phyloP scores from a whole-genome alignment of 768 basidiomycete genomes.

The Lentinula sp. region DNA sequence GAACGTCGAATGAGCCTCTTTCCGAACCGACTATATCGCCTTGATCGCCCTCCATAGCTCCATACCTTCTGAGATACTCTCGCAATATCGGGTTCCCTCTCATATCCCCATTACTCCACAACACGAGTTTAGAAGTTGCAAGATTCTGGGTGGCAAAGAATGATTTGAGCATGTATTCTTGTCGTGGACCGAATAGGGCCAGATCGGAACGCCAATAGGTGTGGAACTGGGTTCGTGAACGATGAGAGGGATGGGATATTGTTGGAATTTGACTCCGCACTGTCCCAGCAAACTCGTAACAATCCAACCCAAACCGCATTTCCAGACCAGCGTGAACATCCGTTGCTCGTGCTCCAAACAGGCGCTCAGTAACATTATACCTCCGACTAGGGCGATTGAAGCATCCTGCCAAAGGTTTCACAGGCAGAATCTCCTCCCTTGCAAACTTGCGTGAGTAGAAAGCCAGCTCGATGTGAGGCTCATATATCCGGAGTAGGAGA shows the following conservation, averaged over 20 bases:
- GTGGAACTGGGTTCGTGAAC: slow-evolving; percentile 63
- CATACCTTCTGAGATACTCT: slow-evolving; percentile 55
- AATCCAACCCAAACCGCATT: slow-evolving; percentile 78
- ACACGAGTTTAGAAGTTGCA: slow-evolving; percentile 53
- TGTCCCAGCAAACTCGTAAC: slow-evolving; percentile 89
- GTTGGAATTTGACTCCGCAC: slow-evolving; percentile 34
- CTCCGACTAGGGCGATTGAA: slow-evolving; percentile 59
- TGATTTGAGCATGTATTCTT: slow-evolving; percentile 88
- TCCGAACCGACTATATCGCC: neutral
- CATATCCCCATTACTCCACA: slow-evolving; percentile 92
- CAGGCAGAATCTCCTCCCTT: slow-evolving; percentile 57
- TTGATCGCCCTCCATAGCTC: slow-evolving; percentile 26
- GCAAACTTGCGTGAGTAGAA: slow-evolving; percentile 79
- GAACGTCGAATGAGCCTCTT: slow-evolving; percentile 51
- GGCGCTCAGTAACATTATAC: slow-evolving; percentile 62
- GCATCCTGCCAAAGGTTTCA: slow-evolving; percentile 66
- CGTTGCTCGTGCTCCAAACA: slow-evolving; percentile 60
- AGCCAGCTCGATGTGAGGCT: slow-evolving; percentile 82
- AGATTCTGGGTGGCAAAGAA: slow-evolving; percentile 91
- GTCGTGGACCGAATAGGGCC: slow-evolving; percentile 70
- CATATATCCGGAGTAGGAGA: slow-evolving; percentile 36
- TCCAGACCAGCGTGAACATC: slow-evolving; percentile 79
- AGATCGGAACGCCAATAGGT: slow-evolving; percentile 95
- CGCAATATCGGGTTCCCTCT: slow-evolving; percentile 48
- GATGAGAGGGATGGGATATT: slow-evolving; percentile 25